These are phyloP conservation scores for Croton setiger DNA, from an alignment of 441 rosid genomes.

Conservation along the genomic window DNA sequence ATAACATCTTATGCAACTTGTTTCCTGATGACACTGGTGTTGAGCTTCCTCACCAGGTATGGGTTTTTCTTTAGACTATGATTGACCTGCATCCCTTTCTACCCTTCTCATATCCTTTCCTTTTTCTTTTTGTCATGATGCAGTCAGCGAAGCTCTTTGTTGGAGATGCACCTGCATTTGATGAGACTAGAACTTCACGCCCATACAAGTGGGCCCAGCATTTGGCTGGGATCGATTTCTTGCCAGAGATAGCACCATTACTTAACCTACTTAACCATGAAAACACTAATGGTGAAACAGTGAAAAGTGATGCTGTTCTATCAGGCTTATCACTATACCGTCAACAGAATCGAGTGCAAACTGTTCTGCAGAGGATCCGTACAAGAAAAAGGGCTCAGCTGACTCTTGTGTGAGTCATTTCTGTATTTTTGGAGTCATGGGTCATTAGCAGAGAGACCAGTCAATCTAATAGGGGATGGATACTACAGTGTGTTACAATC, in stretches of 20 bases:
- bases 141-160: conserved; percentile 82
- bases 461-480: conserved; percentile 19
- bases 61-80: conserved; percentile 1
- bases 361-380: conserved; percentile 75
- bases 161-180: conserved; percentile 50
- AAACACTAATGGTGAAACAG: conserved; percentile 40
- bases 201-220: conserved; percentile 94
- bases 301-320: conserved; percentile 42
- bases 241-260: conserved; percentile 81
- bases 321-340: conserved; percentile 63
- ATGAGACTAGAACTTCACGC: conserved; percentile 62
- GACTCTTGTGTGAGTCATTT: conserved; percentile 74
- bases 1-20: conserved; percentile 59
- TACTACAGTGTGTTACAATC: conserved; percentile 20
- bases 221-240: conserved; percentile 88
- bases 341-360: conserved; percentile 69
- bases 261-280: conserved; percentile 54
- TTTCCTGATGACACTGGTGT: conserved; percentile 79
- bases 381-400: conserved; percentile 65
- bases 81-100: background rate
- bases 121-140: conserved; percentile 25
- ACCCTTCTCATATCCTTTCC: background rate
- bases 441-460: conserved; percentile 26
- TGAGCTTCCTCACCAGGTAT: conserved; percentile 93
- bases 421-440: conserved; percentile 48